Percentiles rank a stretch among this genome's conserved stretches.
Conservation (phyloP, 1,284 basidiomycete species). For the Melampsora abietis-canadensis region DNA sequence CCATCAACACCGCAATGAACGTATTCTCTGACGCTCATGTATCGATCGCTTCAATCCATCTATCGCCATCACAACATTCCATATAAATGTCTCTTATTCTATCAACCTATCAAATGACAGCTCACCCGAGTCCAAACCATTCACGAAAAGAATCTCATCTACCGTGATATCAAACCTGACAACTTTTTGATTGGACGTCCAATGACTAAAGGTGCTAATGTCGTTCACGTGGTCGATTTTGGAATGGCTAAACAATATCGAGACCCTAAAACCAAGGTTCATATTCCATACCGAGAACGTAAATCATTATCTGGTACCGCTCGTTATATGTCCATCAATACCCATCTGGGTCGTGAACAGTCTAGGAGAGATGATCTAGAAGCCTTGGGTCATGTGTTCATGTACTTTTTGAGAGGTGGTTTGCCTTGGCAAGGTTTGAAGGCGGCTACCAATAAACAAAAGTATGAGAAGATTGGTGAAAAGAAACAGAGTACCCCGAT, state of each 20-base stretch:
- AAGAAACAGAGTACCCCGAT: conserved; percentile 97
- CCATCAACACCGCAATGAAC: too few relatives aligned
- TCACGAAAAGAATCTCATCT: conserved; percentile 94
- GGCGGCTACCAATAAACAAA: conserved; percentile 95
- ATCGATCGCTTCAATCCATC: neutral
- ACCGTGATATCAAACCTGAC: conserved; percentile 96
- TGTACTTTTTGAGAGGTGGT: conserved; percentile 89
- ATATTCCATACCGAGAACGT: conserved; percentile 92
- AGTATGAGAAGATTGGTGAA: conserved; percentile 98
- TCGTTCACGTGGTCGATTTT: conserved; percentile 85
- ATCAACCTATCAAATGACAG: conserved; percentile 55
- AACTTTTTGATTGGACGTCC: conserved; percentile 92
- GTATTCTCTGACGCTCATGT: neutral
- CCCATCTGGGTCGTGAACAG: conserved; percentile 90
- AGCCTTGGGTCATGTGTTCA: conserved; percentile 92
- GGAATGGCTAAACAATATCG: conserved; percentile 98
- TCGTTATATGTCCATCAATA: conserved; percentile 96
- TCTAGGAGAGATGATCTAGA: conserved; percentile 90
- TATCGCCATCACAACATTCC: neutral
- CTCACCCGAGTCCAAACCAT: conserved; percentile 86
- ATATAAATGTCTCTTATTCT: neutral
- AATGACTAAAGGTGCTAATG: conserved; percentile 77
- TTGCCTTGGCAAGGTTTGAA: conserved; percentile 95
- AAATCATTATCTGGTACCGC: conserved; percentile 86
- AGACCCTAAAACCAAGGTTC: conserved; percentile 92